phyloP scores from a whole-genome alignment of 164 flowering plant genomes.

The Vitis labrusca region DNA sequence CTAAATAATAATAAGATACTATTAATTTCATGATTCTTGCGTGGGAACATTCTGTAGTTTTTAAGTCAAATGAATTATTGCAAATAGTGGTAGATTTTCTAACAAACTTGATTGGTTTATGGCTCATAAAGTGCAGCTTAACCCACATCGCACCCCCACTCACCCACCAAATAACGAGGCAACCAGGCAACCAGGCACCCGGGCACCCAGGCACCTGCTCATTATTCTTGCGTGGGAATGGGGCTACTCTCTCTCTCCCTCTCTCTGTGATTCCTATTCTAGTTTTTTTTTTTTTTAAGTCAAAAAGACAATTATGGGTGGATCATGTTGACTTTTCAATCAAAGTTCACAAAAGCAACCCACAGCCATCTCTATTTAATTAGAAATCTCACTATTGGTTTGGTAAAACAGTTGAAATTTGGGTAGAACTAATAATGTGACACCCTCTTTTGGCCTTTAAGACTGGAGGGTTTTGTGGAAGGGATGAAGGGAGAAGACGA shows the following conservation, averaged over 20 bases:
- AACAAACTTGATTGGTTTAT: not conserved
- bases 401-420: constrained; percentile 1
- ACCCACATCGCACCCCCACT: constrained; percentile 4
- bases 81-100: not conserved
- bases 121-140: not conserved
- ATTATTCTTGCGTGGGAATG: constrained; percentile 19
- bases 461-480: not conserved
- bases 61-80: too few relatives aligned
- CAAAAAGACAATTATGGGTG: constrained; percentile 19
- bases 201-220: not conserved
- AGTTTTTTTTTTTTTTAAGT: not conserved
- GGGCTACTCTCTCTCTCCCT: not conserved
- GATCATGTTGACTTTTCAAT: constrained; percentile 13
- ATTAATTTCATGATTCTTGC: too few relatives aligned
- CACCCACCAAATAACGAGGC: constrained; percentile 6
- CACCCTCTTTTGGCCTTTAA: not conserved
- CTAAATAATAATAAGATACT: too few relatives aligned
- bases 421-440: not conserved
- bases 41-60: too few relatives aligned
- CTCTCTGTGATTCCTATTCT: too few relatives aligned
- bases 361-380: not conserved
- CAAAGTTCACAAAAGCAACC: constrained; percentile 2
- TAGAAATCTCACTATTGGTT: not conserved
- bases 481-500: not conserved
- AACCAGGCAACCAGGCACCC: not conserved